These are phyloP conservation scores for Coemansia sp. DNA, from an alignment of 192 early-diverging fungal genomes.

Conservation along the genomic window DNA sequence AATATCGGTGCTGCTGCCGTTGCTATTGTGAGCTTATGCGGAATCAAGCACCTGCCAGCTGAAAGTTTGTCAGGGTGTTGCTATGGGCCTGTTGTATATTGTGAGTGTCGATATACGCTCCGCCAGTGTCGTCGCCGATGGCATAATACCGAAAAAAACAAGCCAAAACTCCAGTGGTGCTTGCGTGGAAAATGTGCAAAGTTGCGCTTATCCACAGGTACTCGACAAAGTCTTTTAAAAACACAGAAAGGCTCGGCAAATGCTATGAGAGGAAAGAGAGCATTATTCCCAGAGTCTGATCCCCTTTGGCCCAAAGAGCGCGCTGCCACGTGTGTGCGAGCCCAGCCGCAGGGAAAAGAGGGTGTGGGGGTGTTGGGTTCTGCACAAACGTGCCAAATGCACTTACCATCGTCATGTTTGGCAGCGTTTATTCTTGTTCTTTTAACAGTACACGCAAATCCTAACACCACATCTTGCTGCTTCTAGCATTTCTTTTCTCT, in stretches of 20 bases:
- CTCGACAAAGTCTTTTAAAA: background rate
- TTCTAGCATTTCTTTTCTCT: background rate
- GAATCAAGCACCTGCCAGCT: background rate
- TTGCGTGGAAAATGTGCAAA: background rate
- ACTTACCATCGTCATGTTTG: background rate
- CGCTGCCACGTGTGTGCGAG: too few relatives aligned
- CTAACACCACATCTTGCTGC: background rate
- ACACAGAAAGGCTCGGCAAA: background rate
- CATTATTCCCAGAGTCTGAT: background rate
- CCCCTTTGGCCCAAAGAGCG: background rate
- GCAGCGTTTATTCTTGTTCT: background rate
- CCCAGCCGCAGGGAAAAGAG: too few relatives aligned
- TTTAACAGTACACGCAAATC: background rate
- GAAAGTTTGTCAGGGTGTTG: background rate
- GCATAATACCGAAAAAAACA: conserved; percentile 14
- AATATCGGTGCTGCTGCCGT: background rate
- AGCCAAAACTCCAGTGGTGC: background rate
- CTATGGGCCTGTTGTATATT: conserved; percentile 5
- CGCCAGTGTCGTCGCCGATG: conserved; percentile 8
- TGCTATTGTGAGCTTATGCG: background rate
- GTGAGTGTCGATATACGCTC: conserved; percentile 9
- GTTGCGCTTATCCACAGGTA: background rate
- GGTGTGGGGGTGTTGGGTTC: background rate
- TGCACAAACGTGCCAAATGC: background rate
- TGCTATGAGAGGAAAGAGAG: background rate